A percentile compares a stretch with the other conserved stretches of the same genome.
Evolutionary conservation across 495 filamentous ascomycete species (phyloP).

Genomic region (Xylaria telfairii): DNA sequence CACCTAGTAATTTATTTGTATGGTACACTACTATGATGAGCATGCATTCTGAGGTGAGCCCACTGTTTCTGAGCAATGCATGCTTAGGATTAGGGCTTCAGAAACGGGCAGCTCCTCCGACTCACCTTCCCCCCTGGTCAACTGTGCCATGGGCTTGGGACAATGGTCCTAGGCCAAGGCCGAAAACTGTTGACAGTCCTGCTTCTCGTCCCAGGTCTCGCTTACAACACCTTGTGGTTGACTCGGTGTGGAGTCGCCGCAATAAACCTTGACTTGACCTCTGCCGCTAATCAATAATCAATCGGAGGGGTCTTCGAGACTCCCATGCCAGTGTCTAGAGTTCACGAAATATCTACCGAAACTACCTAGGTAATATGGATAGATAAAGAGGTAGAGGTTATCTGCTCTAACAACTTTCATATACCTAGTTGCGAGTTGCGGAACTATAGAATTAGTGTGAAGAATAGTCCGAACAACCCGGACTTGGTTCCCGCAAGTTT

Average conservation of each 20-base stretch:
- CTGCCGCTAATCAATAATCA: neutral
- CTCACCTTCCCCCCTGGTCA: conserved; percentile 18
- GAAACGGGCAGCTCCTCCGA: conserved; percentile 19
- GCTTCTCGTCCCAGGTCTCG: conserved; percentile 10
- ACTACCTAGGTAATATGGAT: neutral
- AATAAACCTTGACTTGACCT: neutral
- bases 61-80: conserved; percentile 5
- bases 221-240: neutral
- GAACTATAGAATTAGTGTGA: conserved; percentile 4
- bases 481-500: conserved; percentile 6
- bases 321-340: neutral
- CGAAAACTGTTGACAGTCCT: neutral
- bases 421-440: neutral
- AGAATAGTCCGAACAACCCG: conserved; percentile 6
- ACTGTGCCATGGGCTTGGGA: conserved; percentile 22
- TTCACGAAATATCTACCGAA: neutral
- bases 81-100: conserved; percentile 9
- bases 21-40: neutral
- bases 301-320: neutral
- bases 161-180: conserved; percentile 10
- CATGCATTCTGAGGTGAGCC: conserved; percentile 13
- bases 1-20: neutral
- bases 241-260: neutral
- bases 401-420: neutral
- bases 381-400: neutral